These are phyloP conservation scores for Fusarium temperatum DNA, from an alignment of 2,329 filamentous ascomycete genomes.

Conservation along the genomic window DNA sequence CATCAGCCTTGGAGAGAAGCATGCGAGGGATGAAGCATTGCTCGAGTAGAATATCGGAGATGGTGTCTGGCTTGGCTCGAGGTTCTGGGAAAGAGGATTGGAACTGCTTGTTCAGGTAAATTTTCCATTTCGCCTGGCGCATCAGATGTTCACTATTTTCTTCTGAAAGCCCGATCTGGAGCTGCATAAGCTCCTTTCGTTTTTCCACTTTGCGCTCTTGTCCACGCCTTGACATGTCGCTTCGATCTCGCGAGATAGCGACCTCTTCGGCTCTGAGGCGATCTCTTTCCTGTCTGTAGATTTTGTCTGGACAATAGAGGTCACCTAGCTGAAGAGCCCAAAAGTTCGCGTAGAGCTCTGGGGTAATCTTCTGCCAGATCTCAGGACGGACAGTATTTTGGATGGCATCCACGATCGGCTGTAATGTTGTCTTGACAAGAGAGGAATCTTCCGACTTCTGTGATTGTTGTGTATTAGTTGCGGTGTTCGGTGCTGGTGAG, in stretches of 20 bases:
- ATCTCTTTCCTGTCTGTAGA: slow-evolving; percentile 80
- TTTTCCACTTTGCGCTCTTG: slow-evolving; percentile 71
- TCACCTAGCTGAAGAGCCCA: slow-evolving; percentile 91
- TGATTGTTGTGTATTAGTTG: slow-evolving; percentile 37
- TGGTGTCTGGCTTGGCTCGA: slow-evolving; percentile 68
- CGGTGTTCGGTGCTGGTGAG: slow-evolving; percentile 11
- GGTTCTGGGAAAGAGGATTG: slow-evolving; percentile 79
- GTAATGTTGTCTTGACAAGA: slow-evolving; percentile 57
- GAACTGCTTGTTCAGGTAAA: slow-evolving; percentile 79
- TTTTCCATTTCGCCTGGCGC: slow-evolving; percentile 72
- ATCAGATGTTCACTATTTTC: slow-evolving; percentile 78
- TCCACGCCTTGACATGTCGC: slow-evolving; percentile 74
- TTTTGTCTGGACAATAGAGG: slow-evolving; percentile 76
- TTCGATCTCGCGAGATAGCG: slow-evolving; percentile 74
- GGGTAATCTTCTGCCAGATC: slow-evolving; percentile 75
- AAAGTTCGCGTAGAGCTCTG: slow-evolving; percentile 88
- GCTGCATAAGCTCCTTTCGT: slow-evolving; percentile 73
- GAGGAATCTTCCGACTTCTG: slow-evolving; percentile 50
- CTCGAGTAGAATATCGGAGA: slow-evolving; percentile 83
- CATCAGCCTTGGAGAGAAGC: slow-evolving; percentile 83
- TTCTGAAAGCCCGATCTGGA: slow-evolving; percentile 74
- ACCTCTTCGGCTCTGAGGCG: slow-evolving; percentile 73
- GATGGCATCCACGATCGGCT: slow-evolving; percentile 77
- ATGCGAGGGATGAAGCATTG: slow-evolving; percentile 92
- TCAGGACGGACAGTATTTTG: slow-evolving; percentile 67